These are phyloP conservation scores for Tylopilus sp. DNA, from an alignment of 768 basidiomycete genomes.

Conservation along the genomic window DNA sequence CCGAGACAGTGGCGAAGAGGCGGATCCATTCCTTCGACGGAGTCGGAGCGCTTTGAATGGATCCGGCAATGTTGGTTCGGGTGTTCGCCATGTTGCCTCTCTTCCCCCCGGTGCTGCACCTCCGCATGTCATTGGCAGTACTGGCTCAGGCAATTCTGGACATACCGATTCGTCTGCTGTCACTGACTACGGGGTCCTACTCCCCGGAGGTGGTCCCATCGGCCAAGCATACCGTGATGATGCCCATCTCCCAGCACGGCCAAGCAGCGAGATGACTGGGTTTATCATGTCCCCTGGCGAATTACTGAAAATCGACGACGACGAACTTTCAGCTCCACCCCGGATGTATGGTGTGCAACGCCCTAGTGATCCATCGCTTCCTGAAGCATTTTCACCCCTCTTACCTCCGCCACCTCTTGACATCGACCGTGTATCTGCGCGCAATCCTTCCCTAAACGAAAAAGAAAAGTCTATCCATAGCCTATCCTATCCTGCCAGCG, in stretches of 20 bases:
- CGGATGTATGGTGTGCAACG: constrained; percentile 27
- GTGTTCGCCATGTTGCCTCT: constrained; percentile 21
- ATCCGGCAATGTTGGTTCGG: constrained; percentile 12
- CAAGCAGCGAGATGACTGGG: constrained; percentile 32
- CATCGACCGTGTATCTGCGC: constrained; percentile 25
- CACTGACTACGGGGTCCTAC: constrained; percentile 35
- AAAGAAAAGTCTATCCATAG: constrained; percentile 34
- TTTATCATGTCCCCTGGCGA: constrained; percentile 37
- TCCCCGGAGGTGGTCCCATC: constrained; percentile 31
- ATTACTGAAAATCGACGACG: constrained; percentile 34
- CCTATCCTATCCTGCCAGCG: constrained; percentile 32
- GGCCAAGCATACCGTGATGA: constrained; percentile 31
- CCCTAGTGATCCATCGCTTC: constrained; percentile 22
- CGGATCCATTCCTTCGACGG: constrained; percentile 57
- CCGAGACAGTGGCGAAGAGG: constrained; percentile 66
- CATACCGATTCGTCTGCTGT: constrained; percentile 37
- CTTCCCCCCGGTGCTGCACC: constrained; percentile 34
- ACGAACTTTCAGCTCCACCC: constrained; percentile 26
- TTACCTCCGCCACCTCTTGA: constrained; percentile 39
- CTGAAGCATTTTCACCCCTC: constrained; percentile 33
- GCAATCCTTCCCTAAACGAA: constrained; percentile 28
- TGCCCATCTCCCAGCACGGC: constrained; percentile 18
- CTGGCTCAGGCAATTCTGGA: constrained; percentile 37
- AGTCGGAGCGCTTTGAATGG: constrained; percentile 24
- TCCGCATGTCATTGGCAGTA: constrained; percentile 36